These are phyloP conservation scores for Hirsutella thompsonii DNA, from an alignment of 2,329 filamentous ascomycete species.

Conservation along the genomic window DNA sequence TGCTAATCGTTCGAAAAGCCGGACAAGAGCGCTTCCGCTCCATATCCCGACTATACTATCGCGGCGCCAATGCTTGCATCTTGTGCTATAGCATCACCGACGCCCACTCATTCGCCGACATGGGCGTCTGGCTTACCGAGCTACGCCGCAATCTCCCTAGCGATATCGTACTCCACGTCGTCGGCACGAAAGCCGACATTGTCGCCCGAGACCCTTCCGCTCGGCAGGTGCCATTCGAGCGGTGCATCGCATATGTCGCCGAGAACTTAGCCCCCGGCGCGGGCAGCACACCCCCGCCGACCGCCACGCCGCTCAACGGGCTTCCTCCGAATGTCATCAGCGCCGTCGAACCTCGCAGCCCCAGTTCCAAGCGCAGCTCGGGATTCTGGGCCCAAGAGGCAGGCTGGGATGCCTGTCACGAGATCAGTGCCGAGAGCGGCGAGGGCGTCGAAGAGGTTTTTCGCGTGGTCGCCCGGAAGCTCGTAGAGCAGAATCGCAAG, in stretches of 20 bases:
- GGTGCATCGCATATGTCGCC: conserved; percentile 89
- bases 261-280: conserved; percentile 72
- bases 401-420: conserved; percentile 94
- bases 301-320: conserved; percentile 31
- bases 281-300: conserved; percentile 54
- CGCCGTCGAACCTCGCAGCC: conserved; percentile 40
- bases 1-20: conserved; percentile 26
- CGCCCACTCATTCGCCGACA: conserved; percentile 73
- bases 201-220: conserved; percentile 69
- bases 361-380: conserved; percentile 52
- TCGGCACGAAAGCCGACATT: conserved; percentile 87
- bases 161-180: conserved; percentile 82
- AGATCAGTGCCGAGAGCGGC: conserved; percentile 86
- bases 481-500: conserved; percentile 51
- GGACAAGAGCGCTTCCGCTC: conserved; percentile 92
- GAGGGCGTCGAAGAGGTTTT: conserved; percentile 97
- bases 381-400: conserved; percentile 87
- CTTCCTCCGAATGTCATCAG: conserved; percentile 12
- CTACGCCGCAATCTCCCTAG: conserved; percentile 64
- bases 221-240: conserved; percentile 83
- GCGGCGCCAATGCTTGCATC: conserved; percentile 85
- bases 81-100: conserved; percentile 93
- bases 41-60: conserved; percentile 92
- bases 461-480: conserved; percentile 50
- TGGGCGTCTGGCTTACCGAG: conserved; percentile 84